These are phyloP conservation scores for Aspergillus quadricinctus DNA, from an alignment of 2,329 filamentous ascomycete genomes.

Conservation along the genomic window DNA sequence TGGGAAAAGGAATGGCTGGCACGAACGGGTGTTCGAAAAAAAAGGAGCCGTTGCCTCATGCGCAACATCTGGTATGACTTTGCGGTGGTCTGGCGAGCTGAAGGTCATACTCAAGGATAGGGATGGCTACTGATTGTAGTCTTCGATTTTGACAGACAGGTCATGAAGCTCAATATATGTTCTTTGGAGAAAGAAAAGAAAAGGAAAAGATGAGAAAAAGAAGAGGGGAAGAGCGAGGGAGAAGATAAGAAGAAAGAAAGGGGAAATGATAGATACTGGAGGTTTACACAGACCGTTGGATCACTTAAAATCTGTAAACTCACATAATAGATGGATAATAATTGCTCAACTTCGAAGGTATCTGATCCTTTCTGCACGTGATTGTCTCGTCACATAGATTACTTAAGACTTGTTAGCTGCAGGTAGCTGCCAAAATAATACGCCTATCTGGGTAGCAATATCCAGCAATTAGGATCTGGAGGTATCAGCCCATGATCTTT, in stretches of 20 bases:
- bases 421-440: background rate
- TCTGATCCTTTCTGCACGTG: background rate
- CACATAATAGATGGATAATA: no score
- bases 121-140: background rate
- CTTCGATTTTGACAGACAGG: background rate
- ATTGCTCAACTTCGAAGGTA: background rate
- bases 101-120: slow-evolving; percentile 3
- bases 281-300: background rate
- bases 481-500: slow-evolving; percentile 2
- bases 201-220: background rate
- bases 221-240: background rate
- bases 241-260: background rate
- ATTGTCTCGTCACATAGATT: background rate
- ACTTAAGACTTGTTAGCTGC: background rate
- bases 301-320: background rate
- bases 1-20: slow-evolving; percentile 17
- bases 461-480: background rate
- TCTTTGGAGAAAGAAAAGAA: background rate
- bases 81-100: slow-evolving; percentile 2
- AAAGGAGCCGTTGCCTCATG: slow-evolving; percentile 26
- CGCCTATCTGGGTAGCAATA: background rate
- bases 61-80: slow-evolving; percentile 30
- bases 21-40: slow-evolving; percentile 20
- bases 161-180: background rate
- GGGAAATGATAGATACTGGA: background rate